phyloP scores from a whole-genome alignment of 768 basidiomycete species.

The Cystofilobasidium capitatum region DNA sequence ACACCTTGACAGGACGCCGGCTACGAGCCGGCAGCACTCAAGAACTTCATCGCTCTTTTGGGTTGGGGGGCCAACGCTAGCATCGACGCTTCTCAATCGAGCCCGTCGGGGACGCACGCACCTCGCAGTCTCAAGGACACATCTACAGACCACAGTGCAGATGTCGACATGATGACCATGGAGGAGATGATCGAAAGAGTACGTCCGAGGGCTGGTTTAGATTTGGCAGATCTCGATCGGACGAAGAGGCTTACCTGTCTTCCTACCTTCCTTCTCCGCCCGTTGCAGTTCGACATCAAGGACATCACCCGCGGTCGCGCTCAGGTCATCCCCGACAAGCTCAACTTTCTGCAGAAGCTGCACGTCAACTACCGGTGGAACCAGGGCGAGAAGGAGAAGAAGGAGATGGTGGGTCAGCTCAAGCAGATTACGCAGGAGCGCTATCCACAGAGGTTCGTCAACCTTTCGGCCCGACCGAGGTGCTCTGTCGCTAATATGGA shows the following conservation, averaged over 20 bases:
- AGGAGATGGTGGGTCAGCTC: slow-evolving; percentile 27
- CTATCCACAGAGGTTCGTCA: slow-evolving; percentile 48
- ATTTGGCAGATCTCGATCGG: not conserved
- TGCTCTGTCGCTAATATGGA: slow-evolving; percentile 17
- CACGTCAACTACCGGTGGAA: slow-evolving; percentile 57
- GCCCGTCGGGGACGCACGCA: slow-evolving; percentile 19
- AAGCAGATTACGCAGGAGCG: slow-evolving; percentile 46
- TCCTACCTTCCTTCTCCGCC: not conserved
- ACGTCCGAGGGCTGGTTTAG: slow-evolving; percentile 23
- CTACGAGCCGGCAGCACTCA: slow-evolving; percentile 78
- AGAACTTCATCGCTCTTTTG: slow-evolving; percentile 90
- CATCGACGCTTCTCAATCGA: not conserved
- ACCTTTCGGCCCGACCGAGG: too few species aligned
- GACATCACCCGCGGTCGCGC: slow-evolving; percentile 72
- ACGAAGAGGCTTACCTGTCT: not conserved
- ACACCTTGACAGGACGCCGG: slow-evolving; percentile 75
- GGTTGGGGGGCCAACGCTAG: slow-evolving; percentile 60
- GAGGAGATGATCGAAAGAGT: slow-evolving; percentile 61
- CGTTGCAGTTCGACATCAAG: slow-evolving; percentile 67
- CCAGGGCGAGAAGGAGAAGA: slow-evolving; percentile 43
- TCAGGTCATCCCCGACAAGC: slow-evolving; percentile 66
- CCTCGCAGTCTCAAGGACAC: slow-evolving; percentile 32
- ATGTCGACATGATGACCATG: slow-evolving; percentile 47
- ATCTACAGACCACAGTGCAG: slow-evolving; percentile 56
- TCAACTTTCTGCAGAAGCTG: slow-evolving; percentile 80